These are phyloP conservation scores for Dillenia turbinata DNA, from an alignment of 164 flowering plant species.

Conservation along the genomic window DNA sequence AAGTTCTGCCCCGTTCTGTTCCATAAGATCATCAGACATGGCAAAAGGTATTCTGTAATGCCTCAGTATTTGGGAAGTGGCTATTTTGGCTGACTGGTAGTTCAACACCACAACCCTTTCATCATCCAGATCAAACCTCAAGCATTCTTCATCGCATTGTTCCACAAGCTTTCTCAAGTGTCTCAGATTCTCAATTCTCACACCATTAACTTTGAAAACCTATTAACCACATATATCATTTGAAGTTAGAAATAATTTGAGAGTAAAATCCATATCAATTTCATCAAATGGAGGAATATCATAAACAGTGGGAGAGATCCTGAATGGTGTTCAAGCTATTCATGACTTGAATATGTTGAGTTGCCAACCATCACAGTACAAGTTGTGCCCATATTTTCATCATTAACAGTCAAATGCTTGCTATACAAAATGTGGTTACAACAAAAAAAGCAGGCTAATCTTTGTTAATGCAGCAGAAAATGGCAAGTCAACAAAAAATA, in stretches of 20 bases:
- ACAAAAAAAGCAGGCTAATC: no score
- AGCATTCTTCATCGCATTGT: slow-evolving; percentile 40
- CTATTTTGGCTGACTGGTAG: slow-evolving; percentile 53
- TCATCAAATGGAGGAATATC: no score
- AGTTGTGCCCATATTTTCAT: no score
- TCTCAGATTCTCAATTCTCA: slow-evolving; percentile 68
- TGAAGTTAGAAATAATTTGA: no score
- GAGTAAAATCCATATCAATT: no score
- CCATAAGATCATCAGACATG: slow-evolving; percentile 58
- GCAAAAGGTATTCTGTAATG: slow-evolving; percentile 87
- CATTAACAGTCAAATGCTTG: no score
- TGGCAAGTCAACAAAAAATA: not conserved
- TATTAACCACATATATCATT: slow-evolving; percentile 18
- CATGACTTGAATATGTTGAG: no score
- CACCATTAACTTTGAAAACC: slow-evolving; percentile 77
- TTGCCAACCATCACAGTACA: no score
- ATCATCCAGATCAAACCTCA: slow-evolving; percentile 90
- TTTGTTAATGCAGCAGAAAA: no score
- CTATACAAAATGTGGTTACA: no score
- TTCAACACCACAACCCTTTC: slow-evolving; percentile 76
- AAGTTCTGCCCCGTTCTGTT: slow-evolving; percentile 12
- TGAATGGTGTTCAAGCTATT: no score
- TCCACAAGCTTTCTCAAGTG: slow-evolving; percentile 73
- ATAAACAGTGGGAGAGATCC: no score
- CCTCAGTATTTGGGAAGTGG: slow-evolving; percentile 71